A percentile compares a stretch with the other conserved stretches of the same genome.
These are phyloP conservation scores for Lactuca saligna DNA, from an alignment of 129 eudicot species.

Conservation along the genomic window DNA sequence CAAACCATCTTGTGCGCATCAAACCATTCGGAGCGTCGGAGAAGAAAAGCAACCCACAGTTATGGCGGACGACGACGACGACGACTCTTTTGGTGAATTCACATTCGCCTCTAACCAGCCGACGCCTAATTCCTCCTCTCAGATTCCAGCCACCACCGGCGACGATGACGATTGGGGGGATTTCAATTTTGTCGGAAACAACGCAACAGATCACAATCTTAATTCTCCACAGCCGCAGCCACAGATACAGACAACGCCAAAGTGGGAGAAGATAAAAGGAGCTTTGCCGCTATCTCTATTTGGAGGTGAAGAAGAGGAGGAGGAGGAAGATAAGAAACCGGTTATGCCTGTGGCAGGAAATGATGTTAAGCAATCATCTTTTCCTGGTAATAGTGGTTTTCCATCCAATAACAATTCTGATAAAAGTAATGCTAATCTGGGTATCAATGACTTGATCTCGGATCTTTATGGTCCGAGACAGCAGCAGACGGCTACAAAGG, in stretches of 20 bases:
- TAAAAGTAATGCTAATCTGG: constrained; percentile 23
- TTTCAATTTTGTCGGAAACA: constrained; percentile 40
- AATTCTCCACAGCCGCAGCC: constrained; percentile 23
- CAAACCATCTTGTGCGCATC: neutral
- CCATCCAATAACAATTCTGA: constrained; percentile 13
- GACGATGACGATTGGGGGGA: constrained; percentile 69
- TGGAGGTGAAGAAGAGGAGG: constrained; percentile 54
- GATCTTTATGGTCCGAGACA: constrained; percentile 40
- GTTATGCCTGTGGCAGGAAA: constrained; percentile 12
- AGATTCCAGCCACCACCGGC: constrained; percentile 20
- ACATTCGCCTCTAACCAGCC: constrained; percentile 54
- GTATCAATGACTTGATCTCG: constrained; percentile 38
- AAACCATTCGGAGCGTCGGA: constrained; percentile 19
- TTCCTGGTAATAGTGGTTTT: constrained; percentile 21
- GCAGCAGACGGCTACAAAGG: constrained; percentile 18
- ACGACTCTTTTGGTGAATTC: constrained; percentile 66
- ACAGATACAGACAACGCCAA: constrained; percentile 10
- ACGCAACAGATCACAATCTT: constrained; percentile 27
- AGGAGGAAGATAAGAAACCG: constrained; percentile 28
- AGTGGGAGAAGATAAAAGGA: constrained; percentile 62
- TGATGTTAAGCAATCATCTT: constrained; percentile 18
- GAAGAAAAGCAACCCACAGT: neutral
- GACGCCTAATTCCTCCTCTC: constrained; percentile 17
- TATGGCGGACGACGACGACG: constrained; percentile 64
- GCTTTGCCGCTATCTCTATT: constrained; percentile 79